Evolutionary conservation across 345 rosid species (phyloP).

Genomic region (Populus deltoides): DNA sequence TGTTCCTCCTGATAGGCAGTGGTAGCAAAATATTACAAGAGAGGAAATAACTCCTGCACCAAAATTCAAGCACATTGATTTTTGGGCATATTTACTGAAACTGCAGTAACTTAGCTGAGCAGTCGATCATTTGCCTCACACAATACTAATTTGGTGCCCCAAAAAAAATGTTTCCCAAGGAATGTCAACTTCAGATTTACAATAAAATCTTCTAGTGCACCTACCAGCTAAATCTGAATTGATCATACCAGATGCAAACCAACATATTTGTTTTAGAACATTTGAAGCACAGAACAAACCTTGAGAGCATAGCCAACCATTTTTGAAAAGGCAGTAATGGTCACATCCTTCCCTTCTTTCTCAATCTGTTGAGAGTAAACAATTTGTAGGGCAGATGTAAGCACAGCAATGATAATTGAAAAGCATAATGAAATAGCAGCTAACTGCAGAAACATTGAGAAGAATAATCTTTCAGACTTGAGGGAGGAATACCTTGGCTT

Average conservation of each 20-base stretch:
- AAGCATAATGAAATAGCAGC: background rate
- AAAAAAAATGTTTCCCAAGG: background rate
- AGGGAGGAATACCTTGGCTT: slow-evolving; percentile 66
- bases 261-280: background rate
- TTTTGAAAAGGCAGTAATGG: slow-evolving; percentile 74
- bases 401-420: background rate
- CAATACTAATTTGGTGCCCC: too few relatives aligned
- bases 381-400: background rate
- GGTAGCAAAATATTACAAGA: background rate
- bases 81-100: too few relatives aligned
- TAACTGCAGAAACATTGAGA: slow-evolving; percentile 7
- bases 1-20: background rate
- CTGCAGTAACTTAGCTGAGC: too few relatives aligned
- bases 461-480: slow-evolving; percentile 1
- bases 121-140: too few relatives aligned
- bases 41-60: background rate
- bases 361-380: slow-evolving; percentile 55
- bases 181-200: background rate
- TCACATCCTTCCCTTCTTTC: slow-evolving; percentile 88
- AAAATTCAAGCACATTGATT: background rate
- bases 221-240: background rate
- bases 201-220: background rate
- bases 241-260: background rate
- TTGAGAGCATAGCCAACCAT: slow-evolving; percentile 82
- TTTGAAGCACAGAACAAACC: slow-evolving; percentile 43